Evolutionary conservation across 345 rosid genomes (phyloP).

Genomic region (Salix brachista): DNA sequence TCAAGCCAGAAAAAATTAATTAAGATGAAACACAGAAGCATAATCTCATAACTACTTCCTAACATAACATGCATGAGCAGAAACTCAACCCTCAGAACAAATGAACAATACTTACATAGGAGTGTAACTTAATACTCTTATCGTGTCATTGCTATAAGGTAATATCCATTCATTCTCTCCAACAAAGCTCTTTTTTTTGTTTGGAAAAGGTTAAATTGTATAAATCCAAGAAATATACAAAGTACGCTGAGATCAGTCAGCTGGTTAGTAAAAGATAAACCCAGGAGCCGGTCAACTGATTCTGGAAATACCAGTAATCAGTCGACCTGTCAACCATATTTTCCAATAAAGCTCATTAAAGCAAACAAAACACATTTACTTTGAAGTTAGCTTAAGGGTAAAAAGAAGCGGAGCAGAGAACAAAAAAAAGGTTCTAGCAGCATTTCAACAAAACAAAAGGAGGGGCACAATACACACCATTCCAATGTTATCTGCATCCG

Average conservation of each 20-base stretch:
- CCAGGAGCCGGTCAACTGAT: no score
- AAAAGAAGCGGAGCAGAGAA: neutral
- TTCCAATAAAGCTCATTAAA: neutral
- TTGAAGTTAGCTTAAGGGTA: neutral
- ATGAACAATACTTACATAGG: neutral
- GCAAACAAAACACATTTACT: neutral
- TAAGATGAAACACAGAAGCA: neutral
- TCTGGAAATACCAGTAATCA: no score
- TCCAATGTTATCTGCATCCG: conserved; percentile 71
- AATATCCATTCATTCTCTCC: neutral
- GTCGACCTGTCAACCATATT: no score
- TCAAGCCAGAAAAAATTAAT: neutral
- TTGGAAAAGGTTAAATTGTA: no score
- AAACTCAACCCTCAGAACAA: neutral
- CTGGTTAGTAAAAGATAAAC: no score
- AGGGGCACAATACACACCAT: conserved; percentile 47
- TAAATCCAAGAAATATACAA: no score
- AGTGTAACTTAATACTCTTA: neutral
- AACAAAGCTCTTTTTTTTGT: neutral
- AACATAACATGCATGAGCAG: neutral
- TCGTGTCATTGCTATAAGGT: neutral
- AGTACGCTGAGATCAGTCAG: no score
- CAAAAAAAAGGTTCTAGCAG: neutral
- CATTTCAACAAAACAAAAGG: conserved; percentile 8
- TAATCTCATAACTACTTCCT: neutral